phyloP scores from a whole-genome alignment of 345 rosid species.

The Rhodamnia rubescens region DNA sequence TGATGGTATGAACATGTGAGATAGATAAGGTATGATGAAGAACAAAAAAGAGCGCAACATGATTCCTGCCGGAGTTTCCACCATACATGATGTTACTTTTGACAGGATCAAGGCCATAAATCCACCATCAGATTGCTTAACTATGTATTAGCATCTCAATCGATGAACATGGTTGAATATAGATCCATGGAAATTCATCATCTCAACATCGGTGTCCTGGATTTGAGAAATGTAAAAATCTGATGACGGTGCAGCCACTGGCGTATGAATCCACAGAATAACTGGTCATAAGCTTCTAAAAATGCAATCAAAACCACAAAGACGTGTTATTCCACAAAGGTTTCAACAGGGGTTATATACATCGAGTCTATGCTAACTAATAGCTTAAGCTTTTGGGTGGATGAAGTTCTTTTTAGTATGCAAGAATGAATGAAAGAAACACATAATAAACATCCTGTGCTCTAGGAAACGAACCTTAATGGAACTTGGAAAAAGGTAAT shows the following conservation, averaged over 20 bases:
- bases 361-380: not conserved
- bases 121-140: not conserved
- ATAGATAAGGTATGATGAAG: not conserved
- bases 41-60: not conserved
- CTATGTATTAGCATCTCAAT: not conserved
- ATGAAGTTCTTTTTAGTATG: too few relatives aligned
- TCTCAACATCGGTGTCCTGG: not conserved
- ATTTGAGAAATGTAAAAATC: not conserved
- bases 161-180: not conserved
- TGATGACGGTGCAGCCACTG: not conserved
- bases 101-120: not conserved
- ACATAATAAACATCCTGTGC: not conserved
- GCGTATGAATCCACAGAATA: not conserved
- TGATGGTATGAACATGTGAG: too few relatives aligned
- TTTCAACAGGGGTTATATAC: not conserved
- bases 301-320: not conserved
- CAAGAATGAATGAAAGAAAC: not conserved
- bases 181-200: not conserved
- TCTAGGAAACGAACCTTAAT: too few relatives aligned
- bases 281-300: too few relatives aligned
- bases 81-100: not conserved
- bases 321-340: not conserved
- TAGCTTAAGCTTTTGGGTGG: too few relatives aligned
- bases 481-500: not conserved
- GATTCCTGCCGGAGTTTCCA: not conserved